phyloP scores from a whole-genome alignment of 257 asterid species.

The Eucommia ulmoides region DNA sequence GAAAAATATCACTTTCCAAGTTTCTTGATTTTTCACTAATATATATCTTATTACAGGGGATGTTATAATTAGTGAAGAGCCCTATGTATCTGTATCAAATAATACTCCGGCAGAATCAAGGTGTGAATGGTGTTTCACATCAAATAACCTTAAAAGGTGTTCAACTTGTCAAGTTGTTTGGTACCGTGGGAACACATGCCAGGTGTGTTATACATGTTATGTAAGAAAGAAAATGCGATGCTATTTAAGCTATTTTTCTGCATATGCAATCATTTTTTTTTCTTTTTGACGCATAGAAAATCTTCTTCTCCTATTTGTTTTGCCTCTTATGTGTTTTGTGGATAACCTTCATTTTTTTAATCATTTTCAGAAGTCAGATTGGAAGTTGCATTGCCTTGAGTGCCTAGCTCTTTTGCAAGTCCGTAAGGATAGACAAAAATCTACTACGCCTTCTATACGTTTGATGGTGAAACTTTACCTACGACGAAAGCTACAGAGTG shows the following conservation, averaged over 20 bases:
- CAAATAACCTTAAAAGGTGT: constrained; percentile 62
- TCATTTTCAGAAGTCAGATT: constrained; percentile 57
- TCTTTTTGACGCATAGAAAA: too few species aligned
- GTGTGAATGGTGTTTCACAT: constrained; percentile 80
- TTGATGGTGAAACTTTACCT: constrained; percentile 71
- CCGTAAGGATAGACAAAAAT: constrained; percentile 48
- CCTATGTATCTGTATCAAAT: constrained; percentile 72
- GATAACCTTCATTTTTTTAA: too few species aligned
- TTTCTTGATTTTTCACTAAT: neutral
- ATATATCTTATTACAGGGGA: constrained; percentile 37
- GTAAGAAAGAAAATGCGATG: too few species aligned
- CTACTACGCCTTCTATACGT: constrained; percentile 56
- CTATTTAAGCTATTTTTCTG: too few species aligned
- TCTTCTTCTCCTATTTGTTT: too few species aligned
- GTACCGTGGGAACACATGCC: constrained; percentile 74
- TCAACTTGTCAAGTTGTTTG: constrained; percentile 73
- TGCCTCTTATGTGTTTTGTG: too few species aligned
- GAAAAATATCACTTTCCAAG: neutral
- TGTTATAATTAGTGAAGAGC: constrained; percentile 59
- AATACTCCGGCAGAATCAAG: constrained; percentile 29
- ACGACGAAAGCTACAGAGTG: constrained; percentile 48
- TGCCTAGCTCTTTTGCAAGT: constrained; percentile 45
- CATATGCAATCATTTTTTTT: too few species aligned
- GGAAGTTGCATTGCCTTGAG: constrained; percentile 76
- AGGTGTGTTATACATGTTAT: constrained; percentile 39